A percentile compares a stretch with the other conserved stretches of the same genome.
phyloP scores from a whole-genome alignment of 768 basidiomycete species.

The Pisolithus albus region DNA sequence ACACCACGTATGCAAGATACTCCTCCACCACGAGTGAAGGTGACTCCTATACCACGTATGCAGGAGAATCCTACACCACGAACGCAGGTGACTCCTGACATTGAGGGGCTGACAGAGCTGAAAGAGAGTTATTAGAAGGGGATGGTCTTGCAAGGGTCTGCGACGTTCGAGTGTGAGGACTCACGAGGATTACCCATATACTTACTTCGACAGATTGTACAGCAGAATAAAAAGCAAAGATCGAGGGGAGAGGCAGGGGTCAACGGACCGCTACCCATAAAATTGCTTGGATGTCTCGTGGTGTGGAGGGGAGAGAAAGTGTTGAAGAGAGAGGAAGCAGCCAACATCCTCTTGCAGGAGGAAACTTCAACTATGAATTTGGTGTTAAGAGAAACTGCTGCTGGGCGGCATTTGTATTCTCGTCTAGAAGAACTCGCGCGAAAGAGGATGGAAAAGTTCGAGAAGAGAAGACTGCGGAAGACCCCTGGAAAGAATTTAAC shows the following conservation, averaged over 20 bases:
- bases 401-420: background rate
- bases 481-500: background rate
- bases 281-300: background rate
- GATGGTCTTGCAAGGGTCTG: background rate
- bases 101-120: constrained; percentile 10
- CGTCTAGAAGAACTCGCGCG: background rate
- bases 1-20: too few species aligned
- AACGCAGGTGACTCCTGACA: constrained; percentile 15
- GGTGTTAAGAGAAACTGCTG: background rate
- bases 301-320: background rate
- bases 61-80: constrained; percentile 16
- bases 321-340: too few species aligned
- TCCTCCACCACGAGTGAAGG: too few species aligned
- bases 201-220: background rate
- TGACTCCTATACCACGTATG: constrained; percentile 11
- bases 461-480: background rate
- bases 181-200: too few species aligned
- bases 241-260: too few species aligned
- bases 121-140: background rate
- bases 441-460: background rate
- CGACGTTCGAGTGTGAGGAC: background rate
- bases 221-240: background rate
- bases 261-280: too few species aligned
- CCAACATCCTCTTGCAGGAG: background rate
- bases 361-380: background rate